phyloP scores from a whole-genome alignment of 2,329 filamentous ascomycete genomes.

The Fusarium keratoplasticum region DNA sequence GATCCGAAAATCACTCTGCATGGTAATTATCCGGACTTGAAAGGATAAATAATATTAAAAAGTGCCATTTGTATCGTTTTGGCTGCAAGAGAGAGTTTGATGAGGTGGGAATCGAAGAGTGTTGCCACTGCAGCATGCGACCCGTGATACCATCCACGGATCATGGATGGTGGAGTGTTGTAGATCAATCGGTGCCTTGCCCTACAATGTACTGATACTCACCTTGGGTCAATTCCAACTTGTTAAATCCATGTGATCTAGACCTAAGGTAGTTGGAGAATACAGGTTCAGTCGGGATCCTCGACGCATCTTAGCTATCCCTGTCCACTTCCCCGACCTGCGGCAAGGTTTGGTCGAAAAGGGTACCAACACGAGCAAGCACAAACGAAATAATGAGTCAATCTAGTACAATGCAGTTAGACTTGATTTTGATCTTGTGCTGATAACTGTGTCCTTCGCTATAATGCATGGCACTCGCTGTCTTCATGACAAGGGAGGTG shows the following conservation, averaged over 20 bases:
- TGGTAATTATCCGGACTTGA: neutral
- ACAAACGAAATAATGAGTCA: neutral
- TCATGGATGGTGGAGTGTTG: neutral
- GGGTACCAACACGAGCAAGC: neutral
- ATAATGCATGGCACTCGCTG: neutral
- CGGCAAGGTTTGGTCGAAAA: neutral
- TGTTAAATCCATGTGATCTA: neutral
- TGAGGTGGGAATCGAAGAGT: neutral
- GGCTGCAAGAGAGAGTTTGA: neutral
- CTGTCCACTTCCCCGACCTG: neutral
- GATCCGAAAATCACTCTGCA: neutral
- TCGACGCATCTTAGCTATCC: neutral
- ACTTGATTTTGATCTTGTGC: neutral
- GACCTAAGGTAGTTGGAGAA: neutral
- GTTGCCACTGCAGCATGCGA: neutral
- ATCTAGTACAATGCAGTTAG: neutral
- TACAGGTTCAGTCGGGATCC: neutral
- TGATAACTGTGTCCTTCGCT: neutral
- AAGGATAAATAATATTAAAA: neutral
- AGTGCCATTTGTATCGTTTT: neutral
- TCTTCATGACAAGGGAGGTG: neutral
- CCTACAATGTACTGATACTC: neutral
- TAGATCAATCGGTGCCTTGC: neutral
- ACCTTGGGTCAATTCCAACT: accelerated
- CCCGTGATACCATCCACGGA: neutral